Percentiles rank a stretch among this genome's conserved stretches.
Evolutionary conservation across 805 yeast genomes (phyloP).

Genomic region (Cyberlindnera euphorbiiphila): DNA sequence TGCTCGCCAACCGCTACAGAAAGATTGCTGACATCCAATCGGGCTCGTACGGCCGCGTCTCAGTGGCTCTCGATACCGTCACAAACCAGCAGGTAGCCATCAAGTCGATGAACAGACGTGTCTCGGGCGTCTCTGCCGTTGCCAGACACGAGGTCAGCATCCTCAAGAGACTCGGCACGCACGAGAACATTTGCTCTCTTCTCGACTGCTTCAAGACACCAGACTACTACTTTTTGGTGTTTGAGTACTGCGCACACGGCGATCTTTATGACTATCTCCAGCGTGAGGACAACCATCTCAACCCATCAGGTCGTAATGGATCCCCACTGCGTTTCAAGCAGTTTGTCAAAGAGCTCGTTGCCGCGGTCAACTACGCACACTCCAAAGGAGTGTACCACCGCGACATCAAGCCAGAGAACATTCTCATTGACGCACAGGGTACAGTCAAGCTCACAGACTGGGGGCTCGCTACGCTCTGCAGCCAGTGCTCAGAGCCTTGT

Average conservation of each 20-base stretch:
- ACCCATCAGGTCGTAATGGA: constrained; percentile 16
- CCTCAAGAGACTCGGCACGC: constrained; percentile 29
- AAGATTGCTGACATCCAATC: constrained; percentile 34
- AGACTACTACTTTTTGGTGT: constrained; percentile 48
- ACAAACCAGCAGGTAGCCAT: constrained; percentile 42
- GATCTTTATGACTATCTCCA: constrained; percentile 57
- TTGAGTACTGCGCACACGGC: constrained; percentile 65
- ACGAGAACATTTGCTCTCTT: constrained; percentile 55
- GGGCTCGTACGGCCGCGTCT: constrained; percentile 61
- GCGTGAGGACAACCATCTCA: constrained; percentile 20
- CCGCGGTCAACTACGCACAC: constrained; percentile 54
- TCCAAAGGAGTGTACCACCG: constrained; percentile 59
- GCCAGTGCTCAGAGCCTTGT: constrained; percentile 31
- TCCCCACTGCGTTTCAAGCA: constrained; percentile 30
- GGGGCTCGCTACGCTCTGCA: constrained; percentile 55
- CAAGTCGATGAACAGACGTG: constrained; percentile 47
- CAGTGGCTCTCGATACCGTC: constrained; percentile 43
- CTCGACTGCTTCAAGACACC: constrained; percentile 54
- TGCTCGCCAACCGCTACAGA: constrained; percentile 39
- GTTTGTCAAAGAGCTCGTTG: constrained; percentile 45
- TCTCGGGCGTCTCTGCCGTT: constrained; percentile 37
- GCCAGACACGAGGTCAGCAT: constrained; percentile 53
- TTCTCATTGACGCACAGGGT: constrained; percentile 48
- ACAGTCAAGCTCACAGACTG: constrained; percentile 65
- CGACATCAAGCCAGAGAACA: constrained; percentile 72